phyloP scores from a whole-genome alignment of 164 flowering plant species.

The Magnolia kwangsiensis region DNA sequence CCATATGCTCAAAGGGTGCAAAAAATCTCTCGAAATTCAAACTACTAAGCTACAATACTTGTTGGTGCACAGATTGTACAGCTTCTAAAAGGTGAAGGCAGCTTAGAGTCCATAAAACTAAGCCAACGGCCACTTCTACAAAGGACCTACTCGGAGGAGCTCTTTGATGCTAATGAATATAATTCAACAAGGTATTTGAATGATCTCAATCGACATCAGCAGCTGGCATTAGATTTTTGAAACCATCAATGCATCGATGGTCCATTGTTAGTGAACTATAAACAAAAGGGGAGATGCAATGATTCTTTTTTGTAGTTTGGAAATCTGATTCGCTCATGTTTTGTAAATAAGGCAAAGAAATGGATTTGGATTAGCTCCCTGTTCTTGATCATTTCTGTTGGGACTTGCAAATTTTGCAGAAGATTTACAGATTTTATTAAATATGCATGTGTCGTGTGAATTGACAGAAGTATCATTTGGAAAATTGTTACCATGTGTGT shows the following conservation, averaged over 20 bases:
- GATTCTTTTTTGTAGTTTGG: no score
- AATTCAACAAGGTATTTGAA: slow-evolving; percentile 41
- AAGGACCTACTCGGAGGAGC: slow-evolving; percentile 58
- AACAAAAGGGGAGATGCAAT: neutral
- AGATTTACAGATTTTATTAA: no score
- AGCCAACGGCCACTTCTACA: slow-evolving; percentile 31
- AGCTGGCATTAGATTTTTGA: slow-evolving; percentile 41
- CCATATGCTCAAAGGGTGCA: no score
- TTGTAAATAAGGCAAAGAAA: no score
- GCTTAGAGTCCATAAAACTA: slow-evolving; percentile 22
- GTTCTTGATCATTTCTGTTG: no score
- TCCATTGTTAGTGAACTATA: neutral
- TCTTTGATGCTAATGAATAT: slow-evolving; percentile 54
- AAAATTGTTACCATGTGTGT: no score
- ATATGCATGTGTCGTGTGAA: no score
- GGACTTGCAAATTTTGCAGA: no score
- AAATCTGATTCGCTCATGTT: no score
- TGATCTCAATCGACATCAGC: slow-evolving; percentile 47
- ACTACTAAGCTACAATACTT: neutral
- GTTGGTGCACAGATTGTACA: slow-evolving; percentile 49
- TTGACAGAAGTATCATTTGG: no score
- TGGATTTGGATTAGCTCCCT: no score
- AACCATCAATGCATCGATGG: neutral
- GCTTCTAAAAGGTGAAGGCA: slow-evolving; percentile 50
- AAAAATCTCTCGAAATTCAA: neutral